Conservation (phyloP, 352 stramenopile species). For the Pythium diclinum region DNA sequence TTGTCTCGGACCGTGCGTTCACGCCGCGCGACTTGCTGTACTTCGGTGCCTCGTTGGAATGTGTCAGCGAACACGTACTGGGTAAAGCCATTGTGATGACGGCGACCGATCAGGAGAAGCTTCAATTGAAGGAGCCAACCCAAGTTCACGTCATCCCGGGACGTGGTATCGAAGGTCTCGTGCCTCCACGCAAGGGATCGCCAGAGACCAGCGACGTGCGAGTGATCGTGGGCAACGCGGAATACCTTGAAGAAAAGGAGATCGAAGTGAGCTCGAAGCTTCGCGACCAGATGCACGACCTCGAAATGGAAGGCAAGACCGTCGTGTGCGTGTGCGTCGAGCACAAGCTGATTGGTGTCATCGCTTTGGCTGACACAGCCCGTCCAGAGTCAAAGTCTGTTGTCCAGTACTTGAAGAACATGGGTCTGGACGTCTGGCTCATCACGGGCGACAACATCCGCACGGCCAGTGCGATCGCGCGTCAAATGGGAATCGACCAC, state of each 20-base stretch:
- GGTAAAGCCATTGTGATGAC: conserved; percentile 80
- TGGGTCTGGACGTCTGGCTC: conserved; percentile 83
- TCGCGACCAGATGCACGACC: conserved; percentile 69
- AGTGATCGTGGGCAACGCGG: conserved; percentile 75
- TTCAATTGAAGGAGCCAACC: conserved; percentile 64
- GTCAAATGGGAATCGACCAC: conserved; percentile 87
- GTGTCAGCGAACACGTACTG: conserved; percentile 83
- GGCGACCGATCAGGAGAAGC: conserved; percentile 71
- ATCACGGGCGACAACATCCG: conserved; percentile 92
- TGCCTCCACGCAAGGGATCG: conserved; percentile 33
- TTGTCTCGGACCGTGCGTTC: conserved; percentile 60
- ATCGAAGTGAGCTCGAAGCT: conserved; percentile 64
- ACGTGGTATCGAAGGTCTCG: conserved; percentile 70
- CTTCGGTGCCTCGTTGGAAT: conserved; percentile 77
- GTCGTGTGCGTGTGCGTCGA: conserved; percentile 79
- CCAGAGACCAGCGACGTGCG: conserved; percentile 23
- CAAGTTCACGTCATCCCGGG: conserved; percentile 76
- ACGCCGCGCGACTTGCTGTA: conserved; percentile 73
- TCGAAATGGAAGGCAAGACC: conserved; percentile 85
- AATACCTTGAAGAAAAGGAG: conserved; percentile 77
- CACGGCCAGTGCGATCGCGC: conserved; percentile 87
- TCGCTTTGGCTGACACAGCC: conserved; percentile 73
- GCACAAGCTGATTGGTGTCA: conserved; percentile 63
- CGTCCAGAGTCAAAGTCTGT: conserved; percentile 70
- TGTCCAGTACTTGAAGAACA: conserved; percentile 72